Base-by-base conservation (phyloP, 768 basidiomycete genomes). In the Brasilioporus rufonigricans region DNA sequence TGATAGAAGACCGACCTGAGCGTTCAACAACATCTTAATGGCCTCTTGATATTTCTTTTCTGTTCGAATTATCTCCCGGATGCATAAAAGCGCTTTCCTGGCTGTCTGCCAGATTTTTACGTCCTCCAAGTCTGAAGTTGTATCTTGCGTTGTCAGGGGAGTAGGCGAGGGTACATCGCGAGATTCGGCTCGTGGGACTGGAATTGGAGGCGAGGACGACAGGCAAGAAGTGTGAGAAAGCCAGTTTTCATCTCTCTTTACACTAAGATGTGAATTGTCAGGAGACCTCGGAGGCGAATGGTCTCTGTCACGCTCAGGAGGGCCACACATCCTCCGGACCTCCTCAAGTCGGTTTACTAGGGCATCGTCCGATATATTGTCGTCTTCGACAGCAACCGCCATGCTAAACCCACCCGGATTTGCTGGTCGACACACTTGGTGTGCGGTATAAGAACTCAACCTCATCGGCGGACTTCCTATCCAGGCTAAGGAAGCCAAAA, bases 311-410 rank as follows among this genome's bases (percentile, higher is more conserved):
- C 6, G 16, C 2, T 54, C 50, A 4, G 29, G 43, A 29, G 48
- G 26, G 19, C 33, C 31, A 29, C 50, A 23, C 58, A 65, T 63
- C 62, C 57, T 64, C 29, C 76, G 68, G 58, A 81, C 76, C 21
- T 66, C 65, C 61, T 83, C 81, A 24, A 83, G 70, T 44, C 72
- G 72, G 45, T 76, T 69, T 7, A 83, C 73, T 12, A 83, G 68
- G 33, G 70, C 74, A 58, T 81, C 80, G 61, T 83, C 80, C 3
- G 80, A 73, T 46, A 81, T 70, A 18, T 67, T 75, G 26, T 80
- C 76, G 45, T 81, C 77, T 26, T 74, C 79, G 56, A 82, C 76
- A 16, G 77, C 80, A 63, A 76, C 77, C 2, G 77, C 77, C 44
- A 82, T 65, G 48, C 50, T 48, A 27, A 69, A 18, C 13, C 35